Evolutionary conservation across 2,329 filamentous ascomycete species (phyloP), one percentile per base, ranked within the genome.

Genomic region (Fusarium transvaalense): DNA sequence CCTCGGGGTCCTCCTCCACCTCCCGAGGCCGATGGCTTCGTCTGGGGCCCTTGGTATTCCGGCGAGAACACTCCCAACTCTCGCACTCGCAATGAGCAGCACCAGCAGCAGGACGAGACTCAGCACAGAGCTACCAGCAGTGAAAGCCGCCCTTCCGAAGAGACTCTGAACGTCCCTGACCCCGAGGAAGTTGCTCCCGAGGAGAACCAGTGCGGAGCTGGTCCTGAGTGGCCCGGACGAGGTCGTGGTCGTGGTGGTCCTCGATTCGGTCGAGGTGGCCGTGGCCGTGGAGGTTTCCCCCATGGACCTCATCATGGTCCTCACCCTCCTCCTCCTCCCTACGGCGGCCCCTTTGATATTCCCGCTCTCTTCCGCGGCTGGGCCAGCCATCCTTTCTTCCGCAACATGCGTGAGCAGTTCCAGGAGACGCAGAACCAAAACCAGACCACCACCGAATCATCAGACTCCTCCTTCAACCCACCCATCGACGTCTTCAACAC

Each of bases 401-500:
- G 79, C 43, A 76, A 77, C 46, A 68, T 85, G 57, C 79, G 79
- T 58, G 77, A 82, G 21, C 82, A 79, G 52, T 68, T 65, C 62
- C 56, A 62, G 32, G 61, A 71, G 50, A 51, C 53, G 25, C 63
- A 71, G 39, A 55, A 55, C 34, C 61, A 56, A 21, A 47, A 56
- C 21, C 58, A 59, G 19, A 37, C 43, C 52, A 66, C 66, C 37
- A 48, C 74, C 38, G 78, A 81, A 56, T 76, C 82, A 64, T 91
- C 92, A 77, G 77, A 79, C 8, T 91, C 91, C 54, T 76, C 82
- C 60, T 91, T 92, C 77, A 78, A 79, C 7, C 91, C 91, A 1
- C 88, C 90, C n/a, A 82, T 90, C 56, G 93, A 97, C 76, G 81
- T 94, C 68, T 96, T 95, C 82, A 87, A 91, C 76, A 91, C 89